Base-by-base conservation (phyloP, 2,329 filamentous ascomycete genomes). In the Aspergillus carbonarius region DNA sequence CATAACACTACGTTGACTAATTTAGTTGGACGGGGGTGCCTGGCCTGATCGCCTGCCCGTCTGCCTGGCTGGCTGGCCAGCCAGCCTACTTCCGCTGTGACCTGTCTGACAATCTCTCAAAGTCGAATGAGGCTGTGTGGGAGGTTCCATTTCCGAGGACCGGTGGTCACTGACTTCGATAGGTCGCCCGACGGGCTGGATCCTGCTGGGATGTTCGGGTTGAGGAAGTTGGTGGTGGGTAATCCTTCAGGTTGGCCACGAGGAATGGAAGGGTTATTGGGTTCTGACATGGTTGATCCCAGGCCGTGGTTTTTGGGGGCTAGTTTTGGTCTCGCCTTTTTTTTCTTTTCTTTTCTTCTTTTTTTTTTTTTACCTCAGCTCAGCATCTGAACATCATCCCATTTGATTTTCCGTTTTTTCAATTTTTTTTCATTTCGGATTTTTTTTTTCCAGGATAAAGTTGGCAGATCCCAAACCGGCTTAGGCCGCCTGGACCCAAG, bases 261-360 rank as follows among this genome's bases (percentile, higher is more conserved):
- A 48, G 44, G 25, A 30, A 48, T 17, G 42, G 23, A 47, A 15
- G 39, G 20, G 39, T 30, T 48, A 48, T 48, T 48, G 44, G 44
- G 44, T 48, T 48, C 44, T 48, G 44, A 48, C 44, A 48, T 48
- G 44, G 25, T 48, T 48, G 44, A 48, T 48, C 44, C 44, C 27
- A n/a, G 44, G 44, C 23, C 44, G 44, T 15, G 44, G 15, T 23
- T 17, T 32, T 48, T 48, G 44, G 44, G 44, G 44, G 44, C 44
- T 48, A 48, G 44, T 48, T 48, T 48, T 48, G 44, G n/a, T 15
- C n/a, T 42, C 39, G 39, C 18, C 10, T 42, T 42, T 5, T 18
- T 1, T 42, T 42, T 6, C 17, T 42, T 42, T 42, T 42, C 5
- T 23, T 5, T 5, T 5, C 23, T n/a, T n/a, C n/a, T 40, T 18